These are phyloP conservation scores for Ulvella scutata DNA, from an alignment of 139 green algal genomes.

Conservation along the genomic window DNA sequence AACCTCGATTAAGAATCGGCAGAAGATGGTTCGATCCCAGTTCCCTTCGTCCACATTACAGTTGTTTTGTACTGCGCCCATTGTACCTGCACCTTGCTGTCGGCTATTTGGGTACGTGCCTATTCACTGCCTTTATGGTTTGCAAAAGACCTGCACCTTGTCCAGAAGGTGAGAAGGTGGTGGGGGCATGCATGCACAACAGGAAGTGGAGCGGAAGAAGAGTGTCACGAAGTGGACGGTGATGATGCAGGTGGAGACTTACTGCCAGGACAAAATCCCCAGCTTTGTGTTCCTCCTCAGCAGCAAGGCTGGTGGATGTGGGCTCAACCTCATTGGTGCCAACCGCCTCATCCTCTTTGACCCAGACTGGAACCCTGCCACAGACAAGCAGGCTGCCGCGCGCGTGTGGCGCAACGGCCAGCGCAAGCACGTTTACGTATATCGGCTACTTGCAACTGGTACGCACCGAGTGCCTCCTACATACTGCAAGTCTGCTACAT, in stretches of 20 bases:
- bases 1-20: constrained; percentile 79
- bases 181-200: too few relatives aligned
- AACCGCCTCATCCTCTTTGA: constrained; percentile 93
- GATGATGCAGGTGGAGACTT: constrained; percentile 35
- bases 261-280: constrained; percentile 26
- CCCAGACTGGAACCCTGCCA: constrained; percentile 87
- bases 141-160: neutral
- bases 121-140: neutral
- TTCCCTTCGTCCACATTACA: too few relatives aligned
- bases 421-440: constrained; percentile 90
- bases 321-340: constrained; percentile 93
- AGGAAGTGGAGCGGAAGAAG: too few relatives aligned
- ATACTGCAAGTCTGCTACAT: too few relatives aligned
- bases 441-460: constrained; percentile 78
- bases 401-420: constrained; percentile 97
- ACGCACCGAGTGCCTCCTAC: too few relatives aligned
- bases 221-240: too few relatives aligned
- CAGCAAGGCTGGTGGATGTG: constrained; percentile 88
- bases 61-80: too few relatives aligned
- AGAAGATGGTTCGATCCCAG: constrained; percentile 78
- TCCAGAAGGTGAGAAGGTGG: too few relatives aligned
- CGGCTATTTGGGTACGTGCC: too few relatives aligned
- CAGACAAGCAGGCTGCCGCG: constrained; percentile 44
- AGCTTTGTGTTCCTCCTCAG: constrained; percentile 96
- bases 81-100: too few relatives aligned